Conservation (phyloP, 2,329 filamentous ascomycete genomes). For the Rutstroemia sp. region DNA sequence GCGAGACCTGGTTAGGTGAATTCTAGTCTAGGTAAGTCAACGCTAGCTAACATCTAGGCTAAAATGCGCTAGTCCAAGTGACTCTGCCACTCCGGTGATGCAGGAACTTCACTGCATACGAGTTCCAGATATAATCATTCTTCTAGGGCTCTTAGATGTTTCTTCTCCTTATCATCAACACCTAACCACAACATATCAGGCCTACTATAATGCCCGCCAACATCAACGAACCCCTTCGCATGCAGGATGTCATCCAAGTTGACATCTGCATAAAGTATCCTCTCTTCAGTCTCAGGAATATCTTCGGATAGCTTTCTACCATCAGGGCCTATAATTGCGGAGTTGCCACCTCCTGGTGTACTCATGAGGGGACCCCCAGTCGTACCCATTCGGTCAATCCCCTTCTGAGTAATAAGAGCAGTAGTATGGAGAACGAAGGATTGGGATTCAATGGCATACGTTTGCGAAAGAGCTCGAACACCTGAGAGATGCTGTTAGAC, state of each 20-base stretch:
- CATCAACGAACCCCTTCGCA: conserved; percentile 18
- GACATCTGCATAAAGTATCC: conserved; percentile 41
- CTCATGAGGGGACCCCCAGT: conserved; percentile 30
- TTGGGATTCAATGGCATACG: conserved; percentile 50
- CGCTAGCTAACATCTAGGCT: too few relatives aligned
- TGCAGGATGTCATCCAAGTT: conserved; percentile 15
- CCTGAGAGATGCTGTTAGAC: conserved; percentile 15
- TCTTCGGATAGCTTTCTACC: conserved; percentile 33
- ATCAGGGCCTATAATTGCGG: conserved; percentile 47
- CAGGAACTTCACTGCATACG: not conserved
- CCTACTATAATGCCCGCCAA: conserved; percentile 17
- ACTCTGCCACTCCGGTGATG: too few relatives aligned
- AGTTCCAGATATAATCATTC: not conserved
- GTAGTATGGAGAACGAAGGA: conserved; percentile 48
- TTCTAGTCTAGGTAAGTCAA: too few relatives aligned
- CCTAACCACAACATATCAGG: conserved; percentile 22
- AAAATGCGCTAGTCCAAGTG: too few relatives aligned
- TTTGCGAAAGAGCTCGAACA: conserved; percentile 43
- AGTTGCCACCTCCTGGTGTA: conserved; percentile 40
- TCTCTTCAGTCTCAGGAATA: conserved; percentile 44
- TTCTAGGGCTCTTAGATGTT: conserved; percentile 1
- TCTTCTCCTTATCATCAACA: conserved; percentile 14
- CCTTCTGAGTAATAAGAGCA: conserved; percentile 38
- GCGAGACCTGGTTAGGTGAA: too few relatives aligned
- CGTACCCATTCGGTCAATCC: not conserved